Evolutionary conservation across 805 yeast genomes (phyloP).

Genomic region (Ogataea siamensis): DNA sequence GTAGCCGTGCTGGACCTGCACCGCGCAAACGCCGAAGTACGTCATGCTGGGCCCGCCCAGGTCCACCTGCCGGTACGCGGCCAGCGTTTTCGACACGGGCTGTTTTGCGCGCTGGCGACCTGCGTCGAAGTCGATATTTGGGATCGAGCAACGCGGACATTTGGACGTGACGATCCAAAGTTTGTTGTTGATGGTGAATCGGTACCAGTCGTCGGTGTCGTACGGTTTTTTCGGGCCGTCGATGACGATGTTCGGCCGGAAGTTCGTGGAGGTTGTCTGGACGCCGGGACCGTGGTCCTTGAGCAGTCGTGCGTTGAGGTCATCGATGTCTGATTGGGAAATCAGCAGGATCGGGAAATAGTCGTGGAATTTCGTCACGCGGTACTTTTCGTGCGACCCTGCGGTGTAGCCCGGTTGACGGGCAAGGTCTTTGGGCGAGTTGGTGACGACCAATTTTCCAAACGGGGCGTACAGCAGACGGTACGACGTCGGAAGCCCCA

Average conservation of each 20-base stretch:
- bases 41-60: constrained; percentile 15
- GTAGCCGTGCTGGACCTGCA: constrained; percentile 25
- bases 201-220: constrained; percentile 28
- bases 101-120: constrained; percentile 18
- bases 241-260: constrained; percentile 27
- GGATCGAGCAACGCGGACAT: constrained; percentile 30
- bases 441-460: constrained; percentile 28
- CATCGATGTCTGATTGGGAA: constrained; percentile 22
- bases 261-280: constrained; percentile 15
- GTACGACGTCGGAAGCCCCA: constrained; percentile 16
- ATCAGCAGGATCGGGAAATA: constrained; percentile 28
- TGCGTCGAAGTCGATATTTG: constrained; percentile 22
- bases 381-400: constrained; percentile 14
- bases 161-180: constrained; percentile 28
- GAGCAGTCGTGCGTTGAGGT: constrained; percentile 15
- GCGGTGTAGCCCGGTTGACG: constrained; percentile 4
- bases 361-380: constrained; percentile 29
- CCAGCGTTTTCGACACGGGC: constrained; percentile 23
- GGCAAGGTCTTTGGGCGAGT: constrained; percentile 20
- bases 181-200: constrained; percentile 15
- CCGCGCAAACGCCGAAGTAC: constrained; percentile 25
- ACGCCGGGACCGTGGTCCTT: constrained; percentile 2
- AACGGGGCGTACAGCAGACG: constrained; percentile 21
- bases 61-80: constrained; percentile 26
- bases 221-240: constrained; percentile 16